Conservation (phyloP, 139 green algal species). For the Klebsormidium nitens region DNA sequence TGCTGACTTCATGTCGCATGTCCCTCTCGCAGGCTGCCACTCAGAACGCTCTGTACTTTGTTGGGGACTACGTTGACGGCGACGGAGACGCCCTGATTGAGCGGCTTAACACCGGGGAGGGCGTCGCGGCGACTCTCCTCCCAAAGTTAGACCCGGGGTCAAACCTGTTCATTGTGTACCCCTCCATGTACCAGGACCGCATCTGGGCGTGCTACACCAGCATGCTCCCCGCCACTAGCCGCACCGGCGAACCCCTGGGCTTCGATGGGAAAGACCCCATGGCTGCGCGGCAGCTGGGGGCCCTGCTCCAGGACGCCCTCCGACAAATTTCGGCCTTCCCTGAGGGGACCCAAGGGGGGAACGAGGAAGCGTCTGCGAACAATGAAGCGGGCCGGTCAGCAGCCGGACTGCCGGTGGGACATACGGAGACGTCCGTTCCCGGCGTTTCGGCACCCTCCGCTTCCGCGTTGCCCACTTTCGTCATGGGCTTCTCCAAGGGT, state of each 20-base stretch:
- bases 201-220: constrained; percentile 22
- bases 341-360: constrained; percentile 6
- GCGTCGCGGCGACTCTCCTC: neutral
- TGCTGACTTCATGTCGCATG: neutral
- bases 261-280: constrained; percentile 2
- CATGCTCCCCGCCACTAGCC: constrained; percentile 13
- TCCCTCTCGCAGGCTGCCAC: neutral
- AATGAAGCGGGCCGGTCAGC: neutral
- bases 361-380: neutral
- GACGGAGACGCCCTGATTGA: constrained; percentile 8
- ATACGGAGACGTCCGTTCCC: neutral
- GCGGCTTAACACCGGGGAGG: constrained; percentile 14
- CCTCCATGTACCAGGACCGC: constrained; percentile 12
- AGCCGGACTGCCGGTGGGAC: neutral
- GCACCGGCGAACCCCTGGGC: constrained; percentile 14
- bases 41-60: constrained; percentile 11
- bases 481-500: constrained; percentile 57
- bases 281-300: neutral
- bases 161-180: constrained; percentile 22
- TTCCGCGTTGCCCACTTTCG: neutral
- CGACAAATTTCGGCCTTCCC: neutral
- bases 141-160: constrained; percentile 3
- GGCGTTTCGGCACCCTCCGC: no score
- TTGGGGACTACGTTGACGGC: constrained; percentile 16
- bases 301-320: constrained; percentile 11